Evolutionary conservation across 2,329 filamentous ascomycete genomes (phyloP).

Genomic region (Aspergillus persii): DNA sequence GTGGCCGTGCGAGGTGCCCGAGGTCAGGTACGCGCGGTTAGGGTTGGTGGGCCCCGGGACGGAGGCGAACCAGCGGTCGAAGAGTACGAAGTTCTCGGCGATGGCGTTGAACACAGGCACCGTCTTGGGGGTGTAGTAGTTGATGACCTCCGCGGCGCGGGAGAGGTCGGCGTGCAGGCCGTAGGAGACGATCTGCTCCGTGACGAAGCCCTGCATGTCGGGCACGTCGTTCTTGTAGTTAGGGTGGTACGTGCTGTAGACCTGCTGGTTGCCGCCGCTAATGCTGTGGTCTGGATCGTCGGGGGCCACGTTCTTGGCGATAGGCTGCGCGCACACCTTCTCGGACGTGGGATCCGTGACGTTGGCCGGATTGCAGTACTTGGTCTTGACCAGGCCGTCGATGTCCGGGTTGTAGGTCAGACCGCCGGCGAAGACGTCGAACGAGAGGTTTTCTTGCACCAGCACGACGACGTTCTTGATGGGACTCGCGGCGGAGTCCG

Average conservation of each 20-base stretch:
- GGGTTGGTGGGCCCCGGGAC: slow-evolving; percentile 43
- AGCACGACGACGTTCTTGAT: slow-evolving; percentile 52
- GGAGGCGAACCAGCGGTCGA: slow-evolving; percentile 45
- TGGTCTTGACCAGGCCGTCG: slow-evolving; percentile 30
- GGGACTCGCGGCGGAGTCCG: slow-evolving; percentile 19
- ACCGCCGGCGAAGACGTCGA: slow-evolving; percentile 44
- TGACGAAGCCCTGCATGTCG: slow-evolving; percentile 43
- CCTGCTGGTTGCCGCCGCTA: slow-evolving; percentile 43
- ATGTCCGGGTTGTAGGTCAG: slow-evolving; percentile 37
- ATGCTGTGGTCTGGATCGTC: slow-evolving; percentile 48
- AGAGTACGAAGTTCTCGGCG: slow-evolving; percentile 45
- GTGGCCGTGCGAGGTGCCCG: slow-evolving; percentile 42
- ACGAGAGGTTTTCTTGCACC: slow-evolving; percentile 44
- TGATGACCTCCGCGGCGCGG: slow-evolving; percentile 43
- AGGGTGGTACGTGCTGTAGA: slow-evolving; percentile 41
- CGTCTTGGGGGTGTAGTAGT: slow-evolving; percentile 44
- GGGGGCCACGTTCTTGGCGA: slow-evolving; percentile 38
- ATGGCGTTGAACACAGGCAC: slow-evolving; percentile 42
- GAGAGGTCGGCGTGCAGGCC: slow-evolving; percentile 31
- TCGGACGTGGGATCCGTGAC: slow-evolving; percentile 21
- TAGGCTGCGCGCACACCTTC: slow-evolving; percentile 37
- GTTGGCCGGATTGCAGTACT: slow-evolving; percentile 44
- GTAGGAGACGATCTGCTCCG: slow-evolving; percentile 41
- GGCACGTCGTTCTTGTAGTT: slow-evolving; percentile 18
- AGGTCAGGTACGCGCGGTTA: slow-evolving; percentile 38